phyloP scores from a whole-genome alignment of 345 rosid species.

The Eucalyptus marginata region DNA sequence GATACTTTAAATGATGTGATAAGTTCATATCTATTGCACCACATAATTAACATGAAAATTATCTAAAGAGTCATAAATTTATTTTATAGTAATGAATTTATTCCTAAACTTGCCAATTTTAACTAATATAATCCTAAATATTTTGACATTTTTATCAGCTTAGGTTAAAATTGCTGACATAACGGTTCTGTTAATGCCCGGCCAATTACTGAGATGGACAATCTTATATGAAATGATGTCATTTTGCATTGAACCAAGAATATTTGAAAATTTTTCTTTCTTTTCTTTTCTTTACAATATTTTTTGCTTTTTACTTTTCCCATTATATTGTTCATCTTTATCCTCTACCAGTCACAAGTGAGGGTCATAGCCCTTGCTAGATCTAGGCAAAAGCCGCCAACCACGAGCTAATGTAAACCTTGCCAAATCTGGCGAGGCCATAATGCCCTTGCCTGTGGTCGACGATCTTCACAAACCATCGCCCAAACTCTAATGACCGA shows the following conservation, averaged over 20 bases:
- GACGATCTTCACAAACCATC: not conserved
- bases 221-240: not conserved
- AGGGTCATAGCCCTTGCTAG: not conserved
- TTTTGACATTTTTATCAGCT: not conserved
- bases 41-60: not conserved
- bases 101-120: not conserved
- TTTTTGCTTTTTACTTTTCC: not conserved
- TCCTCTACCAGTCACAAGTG: not conserved
- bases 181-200: rapidly evolving
- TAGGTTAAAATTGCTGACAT: not conserved
- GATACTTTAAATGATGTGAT: not conserved
- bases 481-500: rapidly evolving
- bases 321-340: too few species aligned
- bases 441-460: rapidly evolving
- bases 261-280: not conserved
- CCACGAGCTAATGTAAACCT: not conserved
- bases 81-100: not conserved
- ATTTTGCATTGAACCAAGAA: not conserved
- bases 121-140: rapidly evolving
- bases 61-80: not conserved
- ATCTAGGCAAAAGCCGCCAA: not conserved
- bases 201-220: not conserved
- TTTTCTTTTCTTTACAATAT: not conserved
- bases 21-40: not conserved
- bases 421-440: not conserved